A percentile compares a stretch with the other conserved stretches of the same genome.
phyloP scores from a whole-genome alignment of 768 basidiomycete genomes.

The Peribolospora kevripleyi region DNA sequence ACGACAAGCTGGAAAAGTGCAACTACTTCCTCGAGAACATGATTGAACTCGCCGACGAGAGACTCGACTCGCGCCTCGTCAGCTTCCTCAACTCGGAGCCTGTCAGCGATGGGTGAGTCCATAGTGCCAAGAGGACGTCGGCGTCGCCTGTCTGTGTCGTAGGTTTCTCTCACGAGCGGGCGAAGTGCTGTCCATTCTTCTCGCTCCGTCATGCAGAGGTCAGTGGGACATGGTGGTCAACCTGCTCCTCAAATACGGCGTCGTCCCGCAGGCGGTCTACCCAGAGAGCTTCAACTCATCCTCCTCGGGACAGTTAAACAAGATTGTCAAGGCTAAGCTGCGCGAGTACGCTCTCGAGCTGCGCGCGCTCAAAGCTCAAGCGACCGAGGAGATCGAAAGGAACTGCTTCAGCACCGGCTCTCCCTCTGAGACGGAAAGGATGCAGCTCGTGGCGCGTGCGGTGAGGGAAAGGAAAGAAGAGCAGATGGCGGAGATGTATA shows the following conservation, averaged over 20 bases:
- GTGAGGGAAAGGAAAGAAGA: constrained; percentile 64
- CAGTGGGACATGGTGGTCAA: constrained; percentile 84
- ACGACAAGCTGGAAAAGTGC: constrained; percentile 77
- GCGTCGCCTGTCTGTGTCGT: not conserved
- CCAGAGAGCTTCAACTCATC: constrained; percentile 53
- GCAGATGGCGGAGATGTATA: constrained; percentile 61
- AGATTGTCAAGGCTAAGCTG: constrained; percentile 64
- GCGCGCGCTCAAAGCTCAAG: constrained; percentile 25
- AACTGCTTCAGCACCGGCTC: not conserved
- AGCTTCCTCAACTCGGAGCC: constrained; percentile 48
- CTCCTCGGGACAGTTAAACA: constrained; percentile 44
- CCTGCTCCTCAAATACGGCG: constrained; percentile 50
- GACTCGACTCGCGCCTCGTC: constrained; percentile 62
- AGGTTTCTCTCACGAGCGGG: not conserved
- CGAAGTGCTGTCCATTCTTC: not conserved
- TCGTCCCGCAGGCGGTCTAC: constrained; percentile 41
- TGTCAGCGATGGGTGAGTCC: constrained; percentile 42
- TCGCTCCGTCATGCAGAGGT: constrained; percentile 21
- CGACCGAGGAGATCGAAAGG: constrained; percentile 1
- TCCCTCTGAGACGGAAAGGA: constrained; percentile 8
- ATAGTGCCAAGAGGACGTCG: constrained; percentile 1
- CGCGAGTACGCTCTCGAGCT: constrained; percentile 72
- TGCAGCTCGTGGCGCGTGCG: constrained; percentile 21
- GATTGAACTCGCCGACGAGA: constrained; percentile 53
- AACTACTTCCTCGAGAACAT: constrained; percentile 63